Evolutionary conservation across 2,329 filamentous ascomycete species (phyloP).

Genomic region (Diaporthe batatas): DNA sequence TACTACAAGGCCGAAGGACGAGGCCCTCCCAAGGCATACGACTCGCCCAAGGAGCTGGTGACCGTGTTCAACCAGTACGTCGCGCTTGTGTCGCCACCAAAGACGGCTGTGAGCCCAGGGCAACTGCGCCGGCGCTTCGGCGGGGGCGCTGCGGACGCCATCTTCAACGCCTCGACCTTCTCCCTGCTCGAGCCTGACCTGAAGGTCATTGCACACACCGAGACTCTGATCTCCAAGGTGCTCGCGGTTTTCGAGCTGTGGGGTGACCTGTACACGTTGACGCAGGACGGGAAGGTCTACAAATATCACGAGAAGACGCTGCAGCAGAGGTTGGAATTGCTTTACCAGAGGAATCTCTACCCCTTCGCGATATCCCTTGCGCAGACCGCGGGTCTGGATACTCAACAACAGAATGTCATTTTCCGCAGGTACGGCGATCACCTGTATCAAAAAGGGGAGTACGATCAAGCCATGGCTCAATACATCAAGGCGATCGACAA

Average conservation of each 20-base stretch:
- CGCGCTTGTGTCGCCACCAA: constrained; percentile 83
- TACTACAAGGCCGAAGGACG: constrained; percentile 89
- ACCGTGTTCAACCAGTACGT: constrained; percentile 87
- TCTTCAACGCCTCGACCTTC: constrained; percentile 90
- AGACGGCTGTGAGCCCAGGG: constrained; percentile 68
- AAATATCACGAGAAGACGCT: constrained; percentile 92
- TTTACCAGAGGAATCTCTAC: constrained; percentile 95
- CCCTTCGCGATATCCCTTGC: constrained; percentile 92
- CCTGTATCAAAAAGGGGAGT: constrained; percentile 94
- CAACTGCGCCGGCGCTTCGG: constrained; percentile 80
- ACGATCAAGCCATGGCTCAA: constrained; percentile 98
- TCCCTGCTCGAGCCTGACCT: constrained; percentile 92
- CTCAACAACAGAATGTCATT: constrained; percentile 87
- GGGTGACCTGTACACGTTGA: constrained; percentile 92
- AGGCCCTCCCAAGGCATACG: constrained; percentile 90
- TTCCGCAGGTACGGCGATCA: constrained; percentile 95
- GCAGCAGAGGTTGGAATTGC: constrained; percentile 89
- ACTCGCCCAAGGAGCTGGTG: constrained; percentile 88
- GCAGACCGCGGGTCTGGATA: constrained; percentile 86
- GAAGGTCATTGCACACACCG: constrained; percentile 89
- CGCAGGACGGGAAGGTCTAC: constrained; percentile 88
- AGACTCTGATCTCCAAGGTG: constrained; percentile 84
- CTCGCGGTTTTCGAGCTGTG: constrained; percentile 87
- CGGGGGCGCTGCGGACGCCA: constrained; percentile 76
- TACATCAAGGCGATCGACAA: constrained; percentile 97